Percentiles rank a stretch among this genome's conserved stretches.
Conservation (phyloP, 257 asterid species). For the Solanum piurae region DNA sequence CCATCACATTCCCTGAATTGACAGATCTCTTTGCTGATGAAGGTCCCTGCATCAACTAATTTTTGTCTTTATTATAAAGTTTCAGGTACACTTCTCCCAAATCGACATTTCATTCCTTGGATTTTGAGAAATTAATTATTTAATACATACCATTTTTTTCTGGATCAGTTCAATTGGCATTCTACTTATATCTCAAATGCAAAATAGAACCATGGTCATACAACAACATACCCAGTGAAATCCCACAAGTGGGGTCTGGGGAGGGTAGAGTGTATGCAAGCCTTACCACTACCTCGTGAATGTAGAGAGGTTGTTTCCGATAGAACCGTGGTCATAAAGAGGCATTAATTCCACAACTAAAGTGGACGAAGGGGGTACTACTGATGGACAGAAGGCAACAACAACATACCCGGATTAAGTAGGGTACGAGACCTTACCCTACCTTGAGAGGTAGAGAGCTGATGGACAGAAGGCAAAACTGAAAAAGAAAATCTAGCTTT, state of each 20-base stretch:
- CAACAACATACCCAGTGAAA: not conserved
- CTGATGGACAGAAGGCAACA: not conserved
- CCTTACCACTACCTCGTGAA: not conserved
- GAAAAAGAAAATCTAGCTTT: not conserved
- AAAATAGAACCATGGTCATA: not conserved
- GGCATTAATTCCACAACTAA: not conserved
- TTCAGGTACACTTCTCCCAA: not conserved
- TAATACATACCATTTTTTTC: not conserved
- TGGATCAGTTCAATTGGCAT: not conserved
- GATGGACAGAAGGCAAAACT: not conserved
- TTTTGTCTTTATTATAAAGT: not conserved
- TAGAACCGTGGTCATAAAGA: not conserved
- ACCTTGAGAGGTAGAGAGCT: not conserved
- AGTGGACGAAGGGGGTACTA: not conserved
- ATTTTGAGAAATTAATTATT: not conserved
- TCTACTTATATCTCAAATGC: not conserved
- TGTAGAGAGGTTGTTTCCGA: not conserved
- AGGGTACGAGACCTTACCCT: not conserved
- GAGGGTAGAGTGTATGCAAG: not conserved
- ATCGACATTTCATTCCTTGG: not conserved
- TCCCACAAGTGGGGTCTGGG: not conserved
- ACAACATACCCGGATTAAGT: not conserved
- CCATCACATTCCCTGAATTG: not conserved
- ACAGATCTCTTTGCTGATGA: not conserved
- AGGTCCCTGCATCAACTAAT: not conserved